Conservation (phyloP, 352 stramenopile genomes). For the Pythium aphanidermatum region DNA sequence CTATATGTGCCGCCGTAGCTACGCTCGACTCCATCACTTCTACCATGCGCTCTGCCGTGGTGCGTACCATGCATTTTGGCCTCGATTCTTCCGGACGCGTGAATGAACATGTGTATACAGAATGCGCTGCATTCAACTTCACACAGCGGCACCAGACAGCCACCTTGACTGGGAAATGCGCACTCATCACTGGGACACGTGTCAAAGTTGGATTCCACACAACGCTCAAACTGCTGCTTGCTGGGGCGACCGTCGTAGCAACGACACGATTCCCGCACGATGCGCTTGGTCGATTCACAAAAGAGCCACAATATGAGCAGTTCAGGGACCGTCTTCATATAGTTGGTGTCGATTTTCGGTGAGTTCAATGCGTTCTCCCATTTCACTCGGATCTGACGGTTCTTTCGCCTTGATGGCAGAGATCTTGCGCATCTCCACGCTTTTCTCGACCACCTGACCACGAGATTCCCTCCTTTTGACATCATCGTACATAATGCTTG, state of each 20-base stretch:
- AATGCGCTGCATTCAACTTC: constrained; percentile 91
- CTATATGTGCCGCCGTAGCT: constrained; percentile 94
- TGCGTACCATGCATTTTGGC: neutral
- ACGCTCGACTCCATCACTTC: constrained; percentile 93
- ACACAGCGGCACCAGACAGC: constrained; percentile 89
- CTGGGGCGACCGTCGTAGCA: constrained; percentile 89
- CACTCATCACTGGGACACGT: constrained; percentile 91
- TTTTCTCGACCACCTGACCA: constrained; percentile 85
- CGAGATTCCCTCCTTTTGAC: constrained; percentile 84
- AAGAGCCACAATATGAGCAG: constrained; percentile 87
- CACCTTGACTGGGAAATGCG: constrained; percentile 82
- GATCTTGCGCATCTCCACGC: constrained; percentile 93
- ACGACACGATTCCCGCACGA: constrained; percentile 94
- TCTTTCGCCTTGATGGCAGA: constrained; percentile 15
- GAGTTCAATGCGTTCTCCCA: neutral
- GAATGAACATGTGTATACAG: neutral
- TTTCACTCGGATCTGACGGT: neutral
- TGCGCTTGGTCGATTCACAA: constrained; percentile 80
- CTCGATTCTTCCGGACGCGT: no score
- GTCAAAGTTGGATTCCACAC: constrained; percentile 96
- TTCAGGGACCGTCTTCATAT: constrained; percentile 92
- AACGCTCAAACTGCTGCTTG: constrained; percentile 90
- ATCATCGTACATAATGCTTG: constrained; percentile 97
- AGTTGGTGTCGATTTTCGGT: constrained; percentile 93
- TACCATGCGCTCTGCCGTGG: constrained; percentile 93